Percentiles rank a stretch among this genome's conserved stretches.
Conservation (phyloP, 306 rosid species). For the Casuarina glauca region DNA sequence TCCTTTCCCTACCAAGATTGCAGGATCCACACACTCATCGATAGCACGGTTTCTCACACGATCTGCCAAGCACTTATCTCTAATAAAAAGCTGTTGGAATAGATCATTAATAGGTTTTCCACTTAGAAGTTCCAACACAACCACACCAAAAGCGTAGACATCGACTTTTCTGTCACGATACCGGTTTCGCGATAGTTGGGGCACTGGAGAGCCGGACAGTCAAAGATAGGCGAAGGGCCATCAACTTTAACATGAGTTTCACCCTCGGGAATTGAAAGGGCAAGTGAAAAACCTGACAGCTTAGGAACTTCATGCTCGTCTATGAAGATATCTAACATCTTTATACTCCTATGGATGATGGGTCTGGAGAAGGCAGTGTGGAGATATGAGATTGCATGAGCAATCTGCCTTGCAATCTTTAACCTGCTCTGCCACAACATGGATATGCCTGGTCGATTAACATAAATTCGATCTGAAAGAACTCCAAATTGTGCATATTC, state of each 20-base stretch:
- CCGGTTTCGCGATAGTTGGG: neutral
- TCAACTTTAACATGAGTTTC: neutral
- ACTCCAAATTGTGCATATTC: neutral
- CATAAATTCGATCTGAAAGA: neutral
- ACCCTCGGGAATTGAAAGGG: slow-evolving; percentile 17
- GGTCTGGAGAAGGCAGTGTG: too few species aligned
- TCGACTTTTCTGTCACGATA: neutral
- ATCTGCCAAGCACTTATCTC: neutral
- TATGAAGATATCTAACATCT: neutral
- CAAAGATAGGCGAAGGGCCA: neutral
- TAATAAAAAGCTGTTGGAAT: neutral
- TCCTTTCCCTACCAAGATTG: neutral
- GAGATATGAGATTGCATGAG: too few species aligned
- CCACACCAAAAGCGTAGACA: slow-evolving; percentile 7
- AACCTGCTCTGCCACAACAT: too few species aligned
- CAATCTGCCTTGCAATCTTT: too few species aligned
- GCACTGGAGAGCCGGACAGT: neutral
- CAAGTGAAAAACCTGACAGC: neutral
- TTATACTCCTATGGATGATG: too few species aligned
- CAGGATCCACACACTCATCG: neutral
- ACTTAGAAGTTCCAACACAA: neutral
- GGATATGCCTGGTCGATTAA: too few species aligned
- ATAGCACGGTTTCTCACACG: neutral
- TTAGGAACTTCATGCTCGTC: slow-evolving; percentile 1
- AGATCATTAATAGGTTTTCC: neutral